Evolutionary conservation across 768 basidiomycete genomes (phyloP).

Genomic region (Hericium alpestre): DNA sequence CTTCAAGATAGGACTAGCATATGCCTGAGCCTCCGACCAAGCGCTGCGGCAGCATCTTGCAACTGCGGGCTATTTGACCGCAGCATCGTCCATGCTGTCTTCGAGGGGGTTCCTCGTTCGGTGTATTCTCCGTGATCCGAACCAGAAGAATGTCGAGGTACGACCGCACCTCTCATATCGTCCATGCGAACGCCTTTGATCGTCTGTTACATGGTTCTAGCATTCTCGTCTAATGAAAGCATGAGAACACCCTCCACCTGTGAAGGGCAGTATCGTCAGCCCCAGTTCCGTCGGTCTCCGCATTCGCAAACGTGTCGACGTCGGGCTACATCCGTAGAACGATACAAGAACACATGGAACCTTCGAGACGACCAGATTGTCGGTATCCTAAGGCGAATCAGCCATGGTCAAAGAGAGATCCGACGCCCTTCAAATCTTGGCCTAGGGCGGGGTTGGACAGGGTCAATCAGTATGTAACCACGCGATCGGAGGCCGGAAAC

Average conservation of each 20-base stretch:
- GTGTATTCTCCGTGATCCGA: slow-evolving; percentile 88
- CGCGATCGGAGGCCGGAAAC: too few relatives aligned
- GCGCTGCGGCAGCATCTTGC: slow-evolving; percentile 53
- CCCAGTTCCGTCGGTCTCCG: too few relatives aligned
- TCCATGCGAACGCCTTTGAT: slow-evolving; percentile 79
- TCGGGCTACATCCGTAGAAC: neutral
- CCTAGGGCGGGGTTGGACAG: too few relatives aligned
- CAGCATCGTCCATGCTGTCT: slow-evolving; percentile 81
- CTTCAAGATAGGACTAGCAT: slow-evolving; percentile 30
- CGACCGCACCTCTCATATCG: slow-evolving; percentile 61
- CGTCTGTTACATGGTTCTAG: slow-evolving; percentile 41
- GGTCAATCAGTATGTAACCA: too few relatives aligned
- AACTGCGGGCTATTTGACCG: slow-evolving; percentile 51
- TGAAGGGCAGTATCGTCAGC: neutral
- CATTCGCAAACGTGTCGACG: too few relatives aligned
- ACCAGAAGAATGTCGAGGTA: slow-evolving; percentile 80
- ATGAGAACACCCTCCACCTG: too few relatives aligned
- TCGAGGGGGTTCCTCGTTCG: slow-evolving; percentile 79
- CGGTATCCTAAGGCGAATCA: neutral
- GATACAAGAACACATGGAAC: slow-evolving; percentile 40
- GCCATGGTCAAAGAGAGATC: too few relatives aligned
- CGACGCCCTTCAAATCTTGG: too few relatives aligned
- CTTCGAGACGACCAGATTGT: slow-evolving; percentile 39
- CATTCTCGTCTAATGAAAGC: too few relatives aligned
- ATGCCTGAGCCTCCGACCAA: slow-evolving; percentile 61